These are phyloP conservation scores for Termitomyces sp. DNA, from an alignment of 768 basidiomycete genomes.

Conservation along the genomic window DNA sequence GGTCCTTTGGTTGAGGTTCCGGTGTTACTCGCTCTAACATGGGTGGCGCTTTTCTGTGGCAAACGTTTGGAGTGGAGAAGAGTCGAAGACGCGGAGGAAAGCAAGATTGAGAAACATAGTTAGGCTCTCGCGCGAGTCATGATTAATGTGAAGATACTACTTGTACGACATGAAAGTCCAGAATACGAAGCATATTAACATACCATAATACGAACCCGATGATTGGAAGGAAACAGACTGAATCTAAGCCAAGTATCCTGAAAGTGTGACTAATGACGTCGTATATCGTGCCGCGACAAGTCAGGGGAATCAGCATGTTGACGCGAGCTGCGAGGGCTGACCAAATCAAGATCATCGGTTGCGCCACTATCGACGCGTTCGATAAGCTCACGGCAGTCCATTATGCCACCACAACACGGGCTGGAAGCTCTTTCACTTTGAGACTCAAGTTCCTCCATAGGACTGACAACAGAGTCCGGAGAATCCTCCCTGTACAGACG, in stretches of 20 bases:
- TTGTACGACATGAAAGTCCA: background rate
- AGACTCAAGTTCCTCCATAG: constrained; percentile 6
- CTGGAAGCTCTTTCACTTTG: constrained; percentile 19
- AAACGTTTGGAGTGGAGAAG: constrained; percentile 34
- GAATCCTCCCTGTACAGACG: constrained; percentile 28
- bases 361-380: constrained; percentile 21
- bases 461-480: constrained; percentile 16
- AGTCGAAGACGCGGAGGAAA: background rate
- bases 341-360: background rate
- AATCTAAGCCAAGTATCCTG: background rate
- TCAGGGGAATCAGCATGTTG: constrained; percentile 1
- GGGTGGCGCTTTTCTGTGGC: constrained; percentile 49
- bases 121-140: background rate
- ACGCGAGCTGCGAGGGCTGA: constrained; percentile 1
- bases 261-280: constrained; percentile 2
- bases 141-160: background rate
- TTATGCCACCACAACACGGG: constrained; percentile 43
- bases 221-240: background rate
- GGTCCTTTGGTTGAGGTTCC: constrained; percentile 80
- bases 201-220: background rate
- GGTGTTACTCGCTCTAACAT: constrained; percentile 64
- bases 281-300: constrained; percentile 1
- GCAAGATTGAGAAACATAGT: background rate
- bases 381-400: constrained; percentile 41
- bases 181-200: background rate